Evolutionary conservation across 805 yeast species (phyloP).

Genomic region (Blastobotrys muscicola): DNA sequence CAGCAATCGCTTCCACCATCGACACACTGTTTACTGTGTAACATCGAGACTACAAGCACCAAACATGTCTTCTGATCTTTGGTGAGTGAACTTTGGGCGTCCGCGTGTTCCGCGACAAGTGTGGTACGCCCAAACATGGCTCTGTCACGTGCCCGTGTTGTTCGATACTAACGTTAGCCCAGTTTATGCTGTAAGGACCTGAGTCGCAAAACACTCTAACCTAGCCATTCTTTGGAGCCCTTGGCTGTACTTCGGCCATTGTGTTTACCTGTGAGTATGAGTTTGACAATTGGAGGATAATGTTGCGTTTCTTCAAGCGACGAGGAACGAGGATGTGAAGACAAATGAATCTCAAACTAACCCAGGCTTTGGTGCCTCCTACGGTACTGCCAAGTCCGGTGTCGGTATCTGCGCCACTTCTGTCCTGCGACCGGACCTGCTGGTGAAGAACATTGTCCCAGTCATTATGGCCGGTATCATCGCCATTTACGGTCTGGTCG

Average conservation of each 20-base stretch:
- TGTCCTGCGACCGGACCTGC: slow-evolving; percentile 92
- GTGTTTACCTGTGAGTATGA: slow-evolving; percentile 69
- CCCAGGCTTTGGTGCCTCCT: slow-evolving; percentile 79
- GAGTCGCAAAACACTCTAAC: slow-evolving; percentile 1
- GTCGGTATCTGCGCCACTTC: slow-evolving; percentile 99
- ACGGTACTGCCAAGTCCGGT: slow-evolving; percentile 99
- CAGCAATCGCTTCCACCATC: background rate
- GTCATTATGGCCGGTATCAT: slow-evolving; percentile 98
- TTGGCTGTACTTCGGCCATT: slow-evolving; percentile 99
- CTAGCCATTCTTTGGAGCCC: slow-evolving; percentile 95
- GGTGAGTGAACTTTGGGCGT: slow-evolving; percentile 38
- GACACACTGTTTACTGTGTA: background rate
- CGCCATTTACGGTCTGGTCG: slow-evolving; percentile 95
- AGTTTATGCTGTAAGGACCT: slow-evolving; percentile 47
- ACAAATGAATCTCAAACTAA: background rate
- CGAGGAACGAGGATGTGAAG: too few species aligned
- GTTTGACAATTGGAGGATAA: background rate
- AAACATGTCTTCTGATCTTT: slow-evolving; percentile 56
- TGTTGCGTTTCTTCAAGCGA: too few species aligned
- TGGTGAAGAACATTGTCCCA: slow-evolving; percentile 79
- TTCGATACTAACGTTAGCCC: slow-evolving; percentile 37
- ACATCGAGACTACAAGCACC: background rate
- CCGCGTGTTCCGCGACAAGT: background rate
- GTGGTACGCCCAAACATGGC: too few species aligned
- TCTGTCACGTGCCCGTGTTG: too few species aligned